Evolutionary conservation across 164 flowering plant genomes (phyloP).

Genomic region (Annona squamosa): DNA sequence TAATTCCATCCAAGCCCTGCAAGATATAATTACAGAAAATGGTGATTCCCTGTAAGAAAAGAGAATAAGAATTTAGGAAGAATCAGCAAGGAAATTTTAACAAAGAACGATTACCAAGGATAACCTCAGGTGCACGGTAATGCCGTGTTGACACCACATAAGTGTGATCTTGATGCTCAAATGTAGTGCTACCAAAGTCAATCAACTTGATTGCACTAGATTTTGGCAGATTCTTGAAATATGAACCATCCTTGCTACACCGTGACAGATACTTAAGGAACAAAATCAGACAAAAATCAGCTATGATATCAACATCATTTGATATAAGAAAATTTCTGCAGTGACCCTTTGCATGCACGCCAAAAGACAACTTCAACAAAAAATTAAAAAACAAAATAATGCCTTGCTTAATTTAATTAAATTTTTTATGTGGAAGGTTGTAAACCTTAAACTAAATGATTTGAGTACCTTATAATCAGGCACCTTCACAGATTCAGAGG

Average conservation of each 20-base stretch:
- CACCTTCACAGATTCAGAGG: conserved; percentile 69
- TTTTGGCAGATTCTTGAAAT: conserved; percentile 72
- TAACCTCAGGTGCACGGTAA: conserved; percentile 78
- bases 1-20: conserved; percentile 94
- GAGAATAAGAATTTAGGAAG: neutral
- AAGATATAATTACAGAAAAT: conserved; percentile 3
- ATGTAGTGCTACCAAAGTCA: conserved; percentile 92
- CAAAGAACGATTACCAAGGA: conserved; percentile 42
- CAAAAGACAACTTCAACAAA: neutral
- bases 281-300: conserved; percentile 7
- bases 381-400: neutral
- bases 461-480: conserved; percentile 77
- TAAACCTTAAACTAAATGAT: neutral
- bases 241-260: conserved; percentile 56
- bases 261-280: conserved; percentile 47
- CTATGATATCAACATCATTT: neutral
- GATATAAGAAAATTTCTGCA: neutral
- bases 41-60: neutral
- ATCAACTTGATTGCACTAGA: conserved; percentile 88
- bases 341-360: neutral
- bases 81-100: conserved; percentile 1
- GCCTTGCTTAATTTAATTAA: neutral
- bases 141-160: conserved; percentile 77
- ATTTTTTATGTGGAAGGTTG: neutral
- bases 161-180: conserved; percentile 80